Conservation (phyloP, 2,329 filamentous ascomycete genomes). For the Akanthomyces lecanii region DNA sequence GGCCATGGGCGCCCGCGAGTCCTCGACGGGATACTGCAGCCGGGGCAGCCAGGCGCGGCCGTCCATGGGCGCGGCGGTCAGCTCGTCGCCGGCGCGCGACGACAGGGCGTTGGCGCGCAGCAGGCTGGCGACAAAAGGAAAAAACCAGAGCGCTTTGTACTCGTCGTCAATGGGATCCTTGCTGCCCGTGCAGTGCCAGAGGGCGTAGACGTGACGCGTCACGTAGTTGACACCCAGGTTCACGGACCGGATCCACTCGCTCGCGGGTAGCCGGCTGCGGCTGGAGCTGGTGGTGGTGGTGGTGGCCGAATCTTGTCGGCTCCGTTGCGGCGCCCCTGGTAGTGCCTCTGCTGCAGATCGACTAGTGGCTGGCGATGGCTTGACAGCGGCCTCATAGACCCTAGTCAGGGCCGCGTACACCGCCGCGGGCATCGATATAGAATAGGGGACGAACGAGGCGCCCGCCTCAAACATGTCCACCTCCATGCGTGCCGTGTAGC, state of each 20-base stretch:
- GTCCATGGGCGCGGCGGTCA: conserved; percentile 5
- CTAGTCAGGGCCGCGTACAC: conserved; percentile 27
- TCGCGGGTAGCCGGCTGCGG: conserved; percentile 13
- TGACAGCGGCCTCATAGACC: conserved; percentile 29
- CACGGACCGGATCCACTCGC: conserved; percentile 30
- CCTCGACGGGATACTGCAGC: conserved; percentile 3
- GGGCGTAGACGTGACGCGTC: conserved; percentile 22
- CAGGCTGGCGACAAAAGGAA: conserved; percentile 15
- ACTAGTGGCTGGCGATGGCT: conserved; percentile 17
- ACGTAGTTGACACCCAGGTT: conserved; percentile 29
- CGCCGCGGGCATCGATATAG: conserved; percentile 30
- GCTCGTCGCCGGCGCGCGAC: conserved; percentile 10
- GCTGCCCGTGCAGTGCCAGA: conserved; percentile 25
- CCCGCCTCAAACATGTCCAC: conserved; percentile 26
- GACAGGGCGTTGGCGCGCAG: conserved; percentile 14
- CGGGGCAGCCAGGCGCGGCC: conserved; percentile 13
- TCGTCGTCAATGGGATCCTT: conserved; percentile 23
- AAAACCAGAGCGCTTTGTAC: conserved; percentile 23
- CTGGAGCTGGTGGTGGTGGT: not conserved
- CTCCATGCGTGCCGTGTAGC: conserved; percentile 23
- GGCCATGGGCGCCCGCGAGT: not conserved
- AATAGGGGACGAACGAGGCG: conserved; percentile 27
- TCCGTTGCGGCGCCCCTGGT: not conserved
- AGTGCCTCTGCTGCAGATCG: not conserved
- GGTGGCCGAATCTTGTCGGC: not conserved